These are phyloP conservation scores for Chlorella sp. DNA, from an alignment of 139 green algal genomes.

Conservation along the genomic window DNA sequence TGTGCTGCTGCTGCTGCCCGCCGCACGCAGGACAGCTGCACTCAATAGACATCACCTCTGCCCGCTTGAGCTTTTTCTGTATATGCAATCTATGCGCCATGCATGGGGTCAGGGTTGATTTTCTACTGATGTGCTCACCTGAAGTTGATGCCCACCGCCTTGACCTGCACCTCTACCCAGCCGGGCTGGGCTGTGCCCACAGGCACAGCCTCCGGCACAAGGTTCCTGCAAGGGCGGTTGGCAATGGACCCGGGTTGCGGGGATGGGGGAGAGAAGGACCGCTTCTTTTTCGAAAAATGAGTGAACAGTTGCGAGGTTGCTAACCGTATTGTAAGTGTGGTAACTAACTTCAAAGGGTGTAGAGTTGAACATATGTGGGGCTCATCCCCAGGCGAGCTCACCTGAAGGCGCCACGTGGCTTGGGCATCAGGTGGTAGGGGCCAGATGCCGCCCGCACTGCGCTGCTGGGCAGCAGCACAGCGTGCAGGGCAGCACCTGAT, in stretches of 20 bases:
- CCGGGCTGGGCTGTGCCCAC: slow-evolving; percentile 22
- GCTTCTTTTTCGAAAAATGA: too few relatives aligned
- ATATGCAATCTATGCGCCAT: background rate
- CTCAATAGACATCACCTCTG: background rate
- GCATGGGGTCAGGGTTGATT: too few relatives aligned
- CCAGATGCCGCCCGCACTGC: background rate
- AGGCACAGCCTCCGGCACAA: slow-evolving; percentile 50
- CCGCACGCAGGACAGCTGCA: background rate
- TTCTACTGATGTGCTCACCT: background rate
- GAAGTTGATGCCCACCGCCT: slow-evolving; percentile 71
- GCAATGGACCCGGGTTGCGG: too few relatives aligned
- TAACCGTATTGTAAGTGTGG: too few relatives aligned
- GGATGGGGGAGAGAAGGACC: background rate
- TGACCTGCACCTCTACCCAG: slow-evolving; percentile 48
- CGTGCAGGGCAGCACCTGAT: slow-evolving; percentile 12
- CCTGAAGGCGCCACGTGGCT: slow-evolving; percentile 52
- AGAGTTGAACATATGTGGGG: too few relatives aligned
- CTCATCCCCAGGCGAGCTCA: background rate
- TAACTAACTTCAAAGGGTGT: too few relatives aligned
- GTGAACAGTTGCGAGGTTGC: too few relatives aligned
- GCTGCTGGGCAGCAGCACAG: slow-evolving; percentile 43
- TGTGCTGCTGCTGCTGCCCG: too few relatives aligned
- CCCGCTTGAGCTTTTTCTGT: background rate
- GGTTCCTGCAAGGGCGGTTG: slow-evolving; percentile 27
- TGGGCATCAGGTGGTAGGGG: slow-evolving; percentile 46